A percentile compares a stretch with the other conserved stretches of the same genome.
Conservation (phyloP, 371 early-diverging fungal genomes). For the Parasitella parasitica region DNA sequence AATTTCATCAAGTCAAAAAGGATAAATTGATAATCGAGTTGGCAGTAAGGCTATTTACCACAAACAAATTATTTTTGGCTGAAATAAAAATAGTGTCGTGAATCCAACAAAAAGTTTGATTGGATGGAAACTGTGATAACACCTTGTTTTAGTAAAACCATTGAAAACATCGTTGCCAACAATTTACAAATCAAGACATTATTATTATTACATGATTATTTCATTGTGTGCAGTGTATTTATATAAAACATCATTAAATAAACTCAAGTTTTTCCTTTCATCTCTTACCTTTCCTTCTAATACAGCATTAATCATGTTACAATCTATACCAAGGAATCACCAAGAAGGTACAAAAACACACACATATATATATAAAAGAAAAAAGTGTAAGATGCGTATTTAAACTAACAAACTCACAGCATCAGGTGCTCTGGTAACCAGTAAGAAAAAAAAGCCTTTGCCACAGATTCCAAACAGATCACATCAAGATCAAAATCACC, state of each 20-base stretch:
- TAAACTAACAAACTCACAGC: neutral
- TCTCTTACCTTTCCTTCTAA: neutral
- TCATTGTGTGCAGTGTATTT: neutral
- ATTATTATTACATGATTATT: conserved; percentile 7
- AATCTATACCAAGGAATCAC: neutral
- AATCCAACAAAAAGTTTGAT: no score
- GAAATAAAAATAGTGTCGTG: no score
- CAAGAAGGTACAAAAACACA: neutral
- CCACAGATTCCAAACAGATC: conserved; percentile 1
- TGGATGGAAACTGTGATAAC: no score
- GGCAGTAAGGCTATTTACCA: no score
- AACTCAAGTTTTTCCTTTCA: neutral
- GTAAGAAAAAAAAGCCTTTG: conserved; percentile 13
- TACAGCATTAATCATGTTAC: neutral
- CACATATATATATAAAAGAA: no score
- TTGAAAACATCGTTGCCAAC: conserved; percentile 3
- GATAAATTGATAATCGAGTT: no score
- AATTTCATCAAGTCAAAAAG: no score
- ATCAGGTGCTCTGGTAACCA: neutral
- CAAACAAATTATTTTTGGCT: no score
- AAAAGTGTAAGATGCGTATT: no score
- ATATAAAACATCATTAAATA: neutral
- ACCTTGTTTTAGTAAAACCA: no score
- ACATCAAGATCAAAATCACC: neutral
- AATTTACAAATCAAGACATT: conserved; percentile 9